Evolutionary conservation across 164 flowering plant genomes (phyloP), one percentile per base, ranked within the genome.

Genomic region (Stephania japonica): DNA sequence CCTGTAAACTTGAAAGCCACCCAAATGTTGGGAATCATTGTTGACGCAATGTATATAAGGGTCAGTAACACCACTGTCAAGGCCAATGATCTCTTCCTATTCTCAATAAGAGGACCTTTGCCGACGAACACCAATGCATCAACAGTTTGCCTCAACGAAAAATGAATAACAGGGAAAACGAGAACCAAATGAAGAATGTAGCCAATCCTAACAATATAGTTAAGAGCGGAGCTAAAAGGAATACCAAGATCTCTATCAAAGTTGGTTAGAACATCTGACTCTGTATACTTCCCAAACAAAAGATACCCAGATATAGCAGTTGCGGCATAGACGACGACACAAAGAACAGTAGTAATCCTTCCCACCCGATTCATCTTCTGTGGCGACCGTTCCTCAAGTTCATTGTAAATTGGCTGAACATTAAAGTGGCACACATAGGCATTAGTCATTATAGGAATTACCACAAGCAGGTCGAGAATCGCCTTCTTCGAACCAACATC

Each of bases 1-100:
- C 99, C 99, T 21, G 99, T 93, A 79, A 96, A 93, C 80, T 91
- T 96, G 80, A 96, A 93, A 68, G 99, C 99, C 3, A 90, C 91
- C 98, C 99, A 96, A 71, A 95, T 95, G 76, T 80, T 93, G 6
- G 98, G 99, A 72, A 96, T 86, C 92, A 91, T 85, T 3, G 97
- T 90, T 24, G 98, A 96, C 0, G 89, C 97, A 21, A 90, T 14
- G 75, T 90, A 96, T 25, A 89, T 85, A 63, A 90, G 83, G 4
- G 24, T 83, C 75, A 96, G 76, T 41, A 96, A 79, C 26, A 88
- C 85, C 14, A 56, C 80, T 19, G 98, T 96, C 44, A 91, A 79
- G 26, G 66, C 75, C 79, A 88, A 67, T 43, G 87, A 90, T 77
- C 97, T 90, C 86, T 86, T 90, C 83, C 91, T 85, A 76, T 94